Evolutionary conservation across 768 basidiomycete species (phyloP).

Genomic region (Butyriboletus loyo): DNA sequence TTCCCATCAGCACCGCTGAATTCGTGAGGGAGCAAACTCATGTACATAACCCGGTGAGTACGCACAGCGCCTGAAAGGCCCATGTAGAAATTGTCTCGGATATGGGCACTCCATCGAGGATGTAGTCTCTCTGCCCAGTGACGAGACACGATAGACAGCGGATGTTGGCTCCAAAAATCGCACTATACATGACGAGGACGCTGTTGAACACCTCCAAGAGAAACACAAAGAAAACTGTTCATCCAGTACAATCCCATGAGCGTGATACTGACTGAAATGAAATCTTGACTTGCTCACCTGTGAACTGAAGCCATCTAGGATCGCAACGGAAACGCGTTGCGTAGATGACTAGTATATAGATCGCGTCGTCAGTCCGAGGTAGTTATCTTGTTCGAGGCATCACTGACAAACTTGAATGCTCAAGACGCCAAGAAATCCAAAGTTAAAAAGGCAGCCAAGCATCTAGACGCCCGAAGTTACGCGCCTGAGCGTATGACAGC

Average conservation of each 20-base stretch:
- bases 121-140: slow-evolving; percentile 7
- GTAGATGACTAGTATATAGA: not conserved
- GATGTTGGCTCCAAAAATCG: slow-evolving; percentile 1
- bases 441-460: slow-evolving; percentile 9
- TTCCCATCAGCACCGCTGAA: not conserved
- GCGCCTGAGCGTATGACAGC: not conserved
- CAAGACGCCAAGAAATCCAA: slow-evolving; percentile 4
- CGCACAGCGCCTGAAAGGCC: slow-evolving; percentile 6
- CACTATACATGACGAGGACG: slow-evolving; percentile 4
- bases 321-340: slow-evolving; percentile 2
- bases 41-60: slow-evolving; percentile 8
- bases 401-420: slow-evolving; percentile 8
- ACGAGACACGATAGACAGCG: slow-evolving; percentile 7
- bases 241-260: not conserved
- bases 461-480: not conserved
- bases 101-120: not conserved
- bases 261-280: not conserved
- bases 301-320: not conserved
- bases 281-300: not conserved
- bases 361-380: not conserved
- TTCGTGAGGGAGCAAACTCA: not conserved
- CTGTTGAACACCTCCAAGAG: slow-evolving; percentile 8
- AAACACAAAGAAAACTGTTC: slow-evolving; percentile 3
- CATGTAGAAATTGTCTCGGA: slow-evolving; percentile 4
- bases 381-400: not conserved